Evolutionary conservation across 1,139 yeast species (phyloP), one percentile per base, ranked within the genome.

Genomic region (Kodamaea plutei): DNA sequence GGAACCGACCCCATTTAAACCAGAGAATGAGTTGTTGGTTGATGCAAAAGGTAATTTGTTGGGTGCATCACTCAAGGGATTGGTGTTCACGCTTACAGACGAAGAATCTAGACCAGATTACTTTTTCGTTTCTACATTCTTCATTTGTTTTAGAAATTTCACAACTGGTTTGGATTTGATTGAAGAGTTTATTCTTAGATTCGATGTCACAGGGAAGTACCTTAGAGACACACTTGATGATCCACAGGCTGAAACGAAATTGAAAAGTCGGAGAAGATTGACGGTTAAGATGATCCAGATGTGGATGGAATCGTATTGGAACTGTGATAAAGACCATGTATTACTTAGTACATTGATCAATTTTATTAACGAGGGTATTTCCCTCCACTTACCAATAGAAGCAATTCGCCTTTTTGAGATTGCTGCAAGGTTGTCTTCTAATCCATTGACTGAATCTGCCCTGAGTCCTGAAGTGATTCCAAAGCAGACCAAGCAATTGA

Each of bases 301-400:
- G 30, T 89, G 97, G 97, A 59, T 88, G 56, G 94, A 85, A 54
- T 80, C 91, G 32, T 87, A 82, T 51, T 89, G 96, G 96, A 74
- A 77, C 43, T 74, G 69, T 34, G 68, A 72, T 20, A 47, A 61
- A 9, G 96, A 87, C 50, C 73, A 71, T 39, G 61, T 58, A 15
- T 64, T 79, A 20, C 56, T 88, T 28, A 76, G 91, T 8, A 79
- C 87, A 0, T 59, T 87, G 47, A 67, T 84, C 23, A 82, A 82
- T 48, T 82, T 87, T 47, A 80, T 84, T 50, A 84, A 84, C 53
- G 91, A 83, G 54, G 85, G 81, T 11, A 66, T 79, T 15, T 64
- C 76, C 10, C 48, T 52, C 8, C 64, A 56, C 35, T 60, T 82
- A 36, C 91, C 89, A 1, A 57, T 78, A 15, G 89, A 82, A 43